These are phyloP conservation scores for Cornus controversa DNA, from an alignment of 148 eudicot species.

Conservation along the genomic window DNA sequence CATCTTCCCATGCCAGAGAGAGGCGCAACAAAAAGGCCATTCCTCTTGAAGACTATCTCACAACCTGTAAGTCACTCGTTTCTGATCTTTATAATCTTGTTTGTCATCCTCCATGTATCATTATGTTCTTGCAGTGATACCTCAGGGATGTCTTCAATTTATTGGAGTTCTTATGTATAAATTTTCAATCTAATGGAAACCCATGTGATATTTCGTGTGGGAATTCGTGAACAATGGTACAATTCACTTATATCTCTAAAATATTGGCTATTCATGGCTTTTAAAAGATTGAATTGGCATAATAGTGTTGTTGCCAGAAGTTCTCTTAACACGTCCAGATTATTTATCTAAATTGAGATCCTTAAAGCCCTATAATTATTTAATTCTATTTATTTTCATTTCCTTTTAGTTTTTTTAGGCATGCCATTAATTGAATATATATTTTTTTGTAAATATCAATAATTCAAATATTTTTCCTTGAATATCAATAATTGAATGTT, in stretches of 20 bases:
- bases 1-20: constrained; percentile 59
- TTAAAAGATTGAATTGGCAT: background rate
- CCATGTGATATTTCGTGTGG: background rate
- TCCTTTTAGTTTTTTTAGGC: background rate
- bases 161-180: background rate
- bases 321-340: background rate
- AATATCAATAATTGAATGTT: background rate
- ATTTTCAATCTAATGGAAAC: background rate
- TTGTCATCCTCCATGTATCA: too few relatives aligned
- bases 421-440: too few relatives aligned
- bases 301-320: background rate
- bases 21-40: constrained; percentile 61
- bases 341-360: background rate
- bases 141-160: background rate
- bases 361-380: background rate
- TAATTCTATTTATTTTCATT: too few relatives aligned
- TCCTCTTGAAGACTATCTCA: constrained; percentile 79
- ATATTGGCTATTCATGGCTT: background rate
- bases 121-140: background rate
- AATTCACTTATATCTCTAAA: background rate
- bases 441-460: too few relatives aligned
- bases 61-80: constrained; percentile 48
- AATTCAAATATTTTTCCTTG: too few relatives aligned
- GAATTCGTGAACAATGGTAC: background rate
- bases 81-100: too few relatives aligned